These are phyloP conservation scores for Pseudocercospora crystallina DNA, from an alignment of 2,329 filamentous ascomycete genomes.

Conservation along the genomic window DNA sequence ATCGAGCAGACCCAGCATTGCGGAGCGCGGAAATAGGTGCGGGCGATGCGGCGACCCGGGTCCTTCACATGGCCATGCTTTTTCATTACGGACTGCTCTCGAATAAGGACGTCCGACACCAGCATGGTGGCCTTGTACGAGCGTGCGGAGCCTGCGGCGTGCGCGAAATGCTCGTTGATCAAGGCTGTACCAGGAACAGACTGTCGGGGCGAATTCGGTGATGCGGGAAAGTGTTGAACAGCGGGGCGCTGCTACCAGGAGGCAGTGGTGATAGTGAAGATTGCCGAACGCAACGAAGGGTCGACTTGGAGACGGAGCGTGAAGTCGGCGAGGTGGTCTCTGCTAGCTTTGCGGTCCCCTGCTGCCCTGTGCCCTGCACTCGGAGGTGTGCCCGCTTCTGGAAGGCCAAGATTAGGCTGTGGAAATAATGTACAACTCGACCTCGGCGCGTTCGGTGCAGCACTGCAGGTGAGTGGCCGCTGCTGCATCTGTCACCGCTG, in stretches of 20 bases:
- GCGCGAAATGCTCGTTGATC: neutral
- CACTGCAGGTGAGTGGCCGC: neutral
- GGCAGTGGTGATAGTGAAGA: constrained; percentile 10
- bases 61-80: neutral
- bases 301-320: constrained; percentile 8
- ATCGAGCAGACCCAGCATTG: no score
- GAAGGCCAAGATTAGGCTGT: constrained; percentile 3
- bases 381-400: constrained; percentile 20
- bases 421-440: constrained; percentile 12
- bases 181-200: neutral
- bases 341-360: constrained; percentile 9
- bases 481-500: neutral
- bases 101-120: neutral
- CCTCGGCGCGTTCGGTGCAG: constrained; percentile 6
- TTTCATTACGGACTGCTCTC: neutral
- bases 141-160: no score
- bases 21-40: no score
- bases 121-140: no score
- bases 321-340: constrained; percentile 7
- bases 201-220: neutral
- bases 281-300: constrained; percentile 13
- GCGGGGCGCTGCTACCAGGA: constrained; percentile 7
- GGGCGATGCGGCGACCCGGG: no score
- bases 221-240: constrained; percentile 1
- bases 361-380: no score